Percentiles rank a stretch among this genome's conserved stretches.
Conservation (phyloP, 2,329 filamentous ascomycete genomes). For the Rasamsonia emersonii region DNA sequence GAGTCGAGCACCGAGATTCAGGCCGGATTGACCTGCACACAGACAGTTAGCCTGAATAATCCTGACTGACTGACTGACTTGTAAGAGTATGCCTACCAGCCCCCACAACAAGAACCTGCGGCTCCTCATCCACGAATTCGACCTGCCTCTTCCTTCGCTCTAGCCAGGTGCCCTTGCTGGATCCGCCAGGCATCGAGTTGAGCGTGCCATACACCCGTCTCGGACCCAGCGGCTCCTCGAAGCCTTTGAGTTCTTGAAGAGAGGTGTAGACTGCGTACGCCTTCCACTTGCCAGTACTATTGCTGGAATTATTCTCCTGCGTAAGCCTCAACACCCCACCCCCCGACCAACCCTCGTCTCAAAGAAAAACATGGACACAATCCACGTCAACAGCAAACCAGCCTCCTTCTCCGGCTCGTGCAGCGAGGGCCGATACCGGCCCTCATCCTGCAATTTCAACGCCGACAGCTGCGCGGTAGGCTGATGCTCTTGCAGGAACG, state of each 20-base stretch:
- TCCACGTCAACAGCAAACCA: slow-evolving; percentile 20
- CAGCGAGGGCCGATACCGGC: slow-evolving; percentile 21
- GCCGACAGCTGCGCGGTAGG: slow-evolving; percentile 17
- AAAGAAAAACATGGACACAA: slow-evolving; percentile 33
- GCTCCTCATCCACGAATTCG: slow-evolving; percentile 28
- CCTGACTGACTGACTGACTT: no score
- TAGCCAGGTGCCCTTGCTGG: slow-evolving; percentile 27
- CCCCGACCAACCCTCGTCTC: slow-evolving; percentile 29
- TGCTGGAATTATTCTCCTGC: slow-evolving; percentile 11
- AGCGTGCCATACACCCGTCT: slow-evolving; percentile 26
- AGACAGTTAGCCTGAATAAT: background rate
- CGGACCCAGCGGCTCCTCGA: slow-evolving; percentile 25
- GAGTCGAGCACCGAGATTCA: slow-evolving; percentile 34
- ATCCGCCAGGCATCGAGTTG: slow-evolving; percentile 24
- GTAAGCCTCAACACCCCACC: slow-evolving; percentile 28
- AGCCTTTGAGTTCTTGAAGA: slow-evolving; percentile 26
- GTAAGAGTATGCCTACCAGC: no score
- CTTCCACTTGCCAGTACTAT: slow-evolving; percentile 21
- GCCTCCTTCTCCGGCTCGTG: slow-evolving; percentile 19
- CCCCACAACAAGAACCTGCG: slow-evolving; percentile 34
- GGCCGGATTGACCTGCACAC: slow-evolving; percentile 32
- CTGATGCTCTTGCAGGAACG: slow-evolving; percentile 22
- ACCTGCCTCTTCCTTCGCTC: slow-evolving; percentile 24
- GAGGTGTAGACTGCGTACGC: slow-evolving; percentile 31
- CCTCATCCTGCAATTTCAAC: slow-evolving; percentile 24